phyloP scores from a whole-genome alignment of 768 basidiomycete genomes.

The Flagelloscypha sp. region DNA sequence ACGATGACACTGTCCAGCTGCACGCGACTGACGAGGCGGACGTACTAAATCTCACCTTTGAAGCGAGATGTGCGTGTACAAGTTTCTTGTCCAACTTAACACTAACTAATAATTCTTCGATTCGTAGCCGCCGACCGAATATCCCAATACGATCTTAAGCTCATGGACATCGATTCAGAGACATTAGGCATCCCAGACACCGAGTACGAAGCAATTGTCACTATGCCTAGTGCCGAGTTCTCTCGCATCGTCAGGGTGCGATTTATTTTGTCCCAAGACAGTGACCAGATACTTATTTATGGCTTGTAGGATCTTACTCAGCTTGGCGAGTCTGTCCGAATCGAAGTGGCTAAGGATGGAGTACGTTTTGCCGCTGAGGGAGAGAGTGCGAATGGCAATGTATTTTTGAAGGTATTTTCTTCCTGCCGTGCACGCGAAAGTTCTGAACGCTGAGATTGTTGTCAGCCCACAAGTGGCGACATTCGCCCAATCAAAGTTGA shows the following conservation, averaged over 20 bases:
- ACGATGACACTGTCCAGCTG: conserved; percentile 86
- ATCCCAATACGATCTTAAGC: conserved; percentile 97
- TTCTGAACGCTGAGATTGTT: too few relatives aligned
- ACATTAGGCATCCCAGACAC: conserved; percentile 94
- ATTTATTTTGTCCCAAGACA: too few relatives aligned
- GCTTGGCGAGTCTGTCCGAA: conserved; percentile 89
- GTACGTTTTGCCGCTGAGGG: conserved; percentile 90
- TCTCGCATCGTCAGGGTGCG: conserved; percentile 85
- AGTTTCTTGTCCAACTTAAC: conserved; percentile 1
- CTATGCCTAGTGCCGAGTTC: conserved; percentile 83
- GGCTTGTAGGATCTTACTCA: conserved; percentile 83
- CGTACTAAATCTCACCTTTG: conserved; percentile 79
- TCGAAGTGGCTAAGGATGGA: conserved; percentile 94
- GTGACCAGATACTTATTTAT: too few relatives aligned
- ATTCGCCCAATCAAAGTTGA: too few relatives aligned
- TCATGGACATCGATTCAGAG: conserved; percentile 98
- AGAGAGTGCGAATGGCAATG: conserved; percentile 85
- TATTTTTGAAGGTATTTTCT: conserved; percentile 80
- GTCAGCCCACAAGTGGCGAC: too few relatives aligned
- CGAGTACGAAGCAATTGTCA: conserved; percentile 89
- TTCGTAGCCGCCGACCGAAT: conserved; percentile 78
- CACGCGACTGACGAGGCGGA: conserved; percentile 91
- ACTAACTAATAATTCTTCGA: conserved; percentile 3
- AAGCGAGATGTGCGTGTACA: conserved; percentile 67
- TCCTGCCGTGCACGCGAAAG: too few relatives aligned